These are phyloP conservation scores for Penicillium janthinellum DNA, from an alignment of 2,329 filamentous ascomycete species.

Conservation along the genomic window DNA sequence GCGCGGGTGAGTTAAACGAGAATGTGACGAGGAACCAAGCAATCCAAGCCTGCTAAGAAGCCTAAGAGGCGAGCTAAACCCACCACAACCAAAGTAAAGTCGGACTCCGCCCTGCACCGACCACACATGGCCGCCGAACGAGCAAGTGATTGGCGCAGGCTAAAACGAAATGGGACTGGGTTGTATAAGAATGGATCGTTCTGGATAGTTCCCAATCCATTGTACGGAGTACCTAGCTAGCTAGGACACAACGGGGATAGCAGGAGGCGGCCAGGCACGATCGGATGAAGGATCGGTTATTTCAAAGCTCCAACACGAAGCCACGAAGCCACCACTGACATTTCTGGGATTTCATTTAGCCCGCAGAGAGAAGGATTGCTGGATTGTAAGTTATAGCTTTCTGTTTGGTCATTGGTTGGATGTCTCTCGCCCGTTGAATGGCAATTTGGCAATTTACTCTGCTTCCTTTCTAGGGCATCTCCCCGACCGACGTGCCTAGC, in stretches of 20 bases:
- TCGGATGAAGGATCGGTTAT: not conserved
- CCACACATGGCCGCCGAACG: not conserved
- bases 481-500: not conserved
- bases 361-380: not conserved
- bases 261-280: not conserved
- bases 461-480: not conserved
- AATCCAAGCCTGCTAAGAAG: not conserved
- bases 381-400: not conserved
- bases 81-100: not conserved
- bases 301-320: no score
- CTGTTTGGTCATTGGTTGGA: not conserved
- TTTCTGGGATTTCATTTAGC: not conserved
- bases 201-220: no score
- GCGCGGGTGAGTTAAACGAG: not conserved
- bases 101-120: conserved; percentile 5
- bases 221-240: not conserved
- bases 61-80: not conserved
- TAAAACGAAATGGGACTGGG: not conserved
- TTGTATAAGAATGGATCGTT: not conserved
- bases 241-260: not conserved
- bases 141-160: conserved; percentile 1
- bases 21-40: not conserved
- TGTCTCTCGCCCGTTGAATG: not conserved
- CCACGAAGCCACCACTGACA: not conserved
- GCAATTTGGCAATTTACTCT: not conserved